Evolutionary conservation across 192 early-diverging fungal species (phyloP).

Genomic region (Pecoramyces ruminantium): DNA sequence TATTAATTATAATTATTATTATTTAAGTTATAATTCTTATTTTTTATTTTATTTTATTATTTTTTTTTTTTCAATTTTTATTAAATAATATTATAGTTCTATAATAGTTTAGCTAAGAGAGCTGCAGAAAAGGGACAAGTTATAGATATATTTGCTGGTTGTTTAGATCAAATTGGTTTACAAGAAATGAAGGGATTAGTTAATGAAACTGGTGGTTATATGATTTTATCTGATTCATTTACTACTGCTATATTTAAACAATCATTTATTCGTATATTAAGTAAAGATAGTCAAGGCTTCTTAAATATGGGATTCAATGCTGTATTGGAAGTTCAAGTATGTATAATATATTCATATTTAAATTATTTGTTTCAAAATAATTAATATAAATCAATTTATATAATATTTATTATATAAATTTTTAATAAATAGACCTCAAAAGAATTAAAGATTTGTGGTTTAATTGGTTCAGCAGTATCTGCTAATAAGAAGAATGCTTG

Average conservation of each 20-base stretch:
- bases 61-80: too few relatives aligned
- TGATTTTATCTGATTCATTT: constrained; percentile 93
- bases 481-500: constrained; percentile 73
- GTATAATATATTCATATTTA: not conserved
- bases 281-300: constrained; percentile 72
- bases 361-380: too few relatives aligned
- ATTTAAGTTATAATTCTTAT: not conserved
- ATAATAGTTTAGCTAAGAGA: constrained; percentile 74
- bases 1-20: not conserved
- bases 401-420: too few relatives aligned
- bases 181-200: constrained; percentile 89
- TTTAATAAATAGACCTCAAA: constrained; percentile 53
- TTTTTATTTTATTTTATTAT: not conserved
- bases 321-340: constrained; percentile 81
- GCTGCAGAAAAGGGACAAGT: constrained; percentile 73
- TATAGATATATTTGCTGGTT: constrained; percentile 95
- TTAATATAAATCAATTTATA: too few relatives aligned
- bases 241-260: constrained; percentile 93
- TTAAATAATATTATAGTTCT: constrained; percentile 59
- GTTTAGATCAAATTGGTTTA: constrained; percentile 89
- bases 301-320: constrained; percentile 97
- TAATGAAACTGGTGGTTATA: constrained; percentile 76
- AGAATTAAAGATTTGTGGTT: constrained; percentile 86
- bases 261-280: constrained; percentile 86
- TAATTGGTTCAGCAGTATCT: constrained; percentile 92